Evolutionary conservation across 805 yeast species (phyloP).

Genomic region (Clavispora santaluciae): DNA sequence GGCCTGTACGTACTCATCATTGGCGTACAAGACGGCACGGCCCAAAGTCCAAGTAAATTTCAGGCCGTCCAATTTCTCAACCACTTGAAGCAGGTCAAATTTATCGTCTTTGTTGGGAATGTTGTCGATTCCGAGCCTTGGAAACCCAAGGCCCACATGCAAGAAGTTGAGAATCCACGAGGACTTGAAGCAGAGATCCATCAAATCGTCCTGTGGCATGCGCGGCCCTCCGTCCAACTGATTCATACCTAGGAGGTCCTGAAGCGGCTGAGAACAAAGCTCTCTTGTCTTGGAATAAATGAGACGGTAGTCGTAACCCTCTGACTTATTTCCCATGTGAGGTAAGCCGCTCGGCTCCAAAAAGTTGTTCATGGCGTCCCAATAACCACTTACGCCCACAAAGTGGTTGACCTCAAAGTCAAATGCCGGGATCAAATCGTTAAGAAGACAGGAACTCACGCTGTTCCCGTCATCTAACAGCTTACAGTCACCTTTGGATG

Average conservation of each 20-base stretch:
- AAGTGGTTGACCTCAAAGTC: constrained; percentile 54
- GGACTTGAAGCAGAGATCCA: constrained; percentile 57
- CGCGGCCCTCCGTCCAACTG: constrained; percentile 22
- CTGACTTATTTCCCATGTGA: constrained; percentile 17
- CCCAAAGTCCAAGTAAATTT: constrained; percentile 56
- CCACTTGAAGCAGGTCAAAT: constrained; percentile 39
- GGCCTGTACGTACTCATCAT: constrained; percentile 46
- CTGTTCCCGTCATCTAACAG: constrained; percentile 24
- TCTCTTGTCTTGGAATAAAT: constrained; percentile 42
- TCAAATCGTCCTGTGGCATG: constrained; percentile 40
- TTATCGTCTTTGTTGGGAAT: constrained; percentile 14
- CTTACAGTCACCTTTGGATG: constrained; percentile 24
- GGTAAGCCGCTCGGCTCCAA: constrained; percentile 21
- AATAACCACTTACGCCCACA: constrained; percentile 63
- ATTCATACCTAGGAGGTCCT: constrained; percentile 32
- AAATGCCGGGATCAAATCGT: constrained; percentile 51
- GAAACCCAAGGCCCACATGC: constrained; percentile 59
- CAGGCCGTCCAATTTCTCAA: constrained; percentile 38
- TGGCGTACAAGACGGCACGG: constrained; percentile 58
- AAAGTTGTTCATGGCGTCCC: constrained; percentile 54
- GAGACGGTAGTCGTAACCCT: constrained; percentile 40
- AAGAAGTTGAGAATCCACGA: constrained; percentile 54
- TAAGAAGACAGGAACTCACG: constrained; percentile 46
- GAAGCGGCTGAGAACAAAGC: constrained; percentile 43
- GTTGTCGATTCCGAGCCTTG: constrained; percentile 44